Evolutionary conservation across 2,329 filamentous ascomycete genomes (phyloP), one percentile per base, ranked within the genome.

Genomic region (Ophiostoma fasciatum): DNA sequence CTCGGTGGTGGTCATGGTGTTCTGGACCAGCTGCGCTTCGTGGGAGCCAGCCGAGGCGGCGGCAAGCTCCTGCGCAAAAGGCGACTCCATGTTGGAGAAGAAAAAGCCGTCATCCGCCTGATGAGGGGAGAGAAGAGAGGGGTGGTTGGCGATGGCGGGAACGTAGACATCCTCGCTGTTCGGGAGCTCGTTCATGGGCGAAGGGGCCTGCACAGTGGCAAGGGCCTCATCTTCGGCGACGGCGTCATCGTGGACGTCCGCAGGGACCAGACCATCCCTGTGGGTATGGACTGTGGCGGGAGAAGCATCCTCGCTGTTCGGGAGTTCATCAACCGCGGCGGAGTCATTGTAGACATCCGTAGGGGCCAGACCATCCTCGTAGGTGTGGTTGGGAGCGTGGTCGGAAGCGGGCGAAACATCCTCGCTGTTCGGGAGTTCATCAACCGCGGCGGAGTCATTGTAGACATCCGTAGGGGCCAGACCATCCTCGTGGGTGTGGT

Each of bases 291-390:
- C 33, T 2, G 30, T 21, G 22, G 34, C 28, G 6, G 34, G 20
- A 15, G 21, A 15, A n/a, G n/a, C n/a, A n/a, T 45, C 45, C 8
- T 47, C 47, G 15, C 22, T 28, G 6, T 28, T 31, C 25, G 30
- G 31, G 12, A 34, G 22, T 10, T 35, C 38, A n/a, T 37, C 37
- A 11, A 13, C 15, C n/a, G 26, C 15, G 2, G 14, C 23, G 4
- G 23, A 28, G 7, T 30, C 27, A 18, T 30, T 29, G 2, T 13
- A 10, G 11, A 25, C 13, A 3, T 25, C 23, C 11, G 11, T 13
- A 2, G 23, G 13, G 23, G 23, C 11, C 9, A 13, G 11, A 9
- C 27, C 12, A 5, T 8, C 12, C 5, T 8, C n/a, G 12, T 38
- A 28, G 14, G 23, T 30, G 4, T 36, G 32, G 23, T 20, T 17